Percentiles rank a stretch among this genome's conserved stretches.
Conservation (phyloP, 257 asterid species). For the Ilex asprella region DNA sequence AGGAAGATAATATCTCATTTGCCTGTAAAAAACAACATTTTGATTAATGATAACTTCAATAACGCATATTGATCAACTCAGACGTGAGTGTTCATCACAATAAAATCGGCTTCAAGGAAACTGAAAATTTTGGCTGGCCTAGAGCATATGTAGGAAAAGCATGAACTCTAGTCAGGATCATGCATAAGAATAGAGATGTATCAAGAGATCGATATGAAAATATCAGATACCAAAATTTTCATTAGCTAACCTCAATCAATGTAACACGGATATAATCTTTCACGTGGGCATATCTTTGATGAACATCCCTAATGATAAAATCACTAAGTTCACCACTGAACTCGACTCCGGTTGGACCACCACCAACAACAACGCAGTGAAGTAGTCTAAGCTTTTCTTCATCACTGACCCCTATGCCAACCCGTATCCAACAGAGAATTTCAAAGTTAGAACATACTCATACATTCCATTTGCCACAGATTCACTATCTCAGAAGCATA, state of each 20-base stretch:
- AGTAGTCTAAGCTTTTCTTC: slow-evolving; percentile 86
- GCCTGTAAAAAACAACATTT: slow-evolving; percentile 49
- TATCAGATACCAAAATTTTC: too few species aligned
- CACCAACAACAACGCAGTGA: slow-evolving; percentile 96
- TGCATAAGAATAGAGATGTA: too few species aligned
- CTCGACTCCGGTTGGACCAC: slow-evolving; percentile 99
- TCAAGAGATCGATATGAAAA: too few species aligned
- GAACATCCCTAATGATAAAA: slow-evolving; percentile 84
- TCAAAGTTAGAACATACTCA: too few species aligned
- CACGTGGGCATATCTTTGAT: slow-evolving; percentile 79
- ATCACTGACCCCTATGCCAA: slow-evolving; percentile 57
- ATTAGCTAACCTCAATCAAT: slow-evolving; percentile 59
- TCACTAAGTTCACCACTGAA: slow-evolving; percentile 98
- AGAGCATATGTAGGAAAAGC: too few species aligned
- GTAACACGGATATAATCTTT: slow-evolving; percentile 88
- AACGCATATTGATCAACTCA: too few species aligned
- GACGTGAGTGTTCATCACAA: too few species aligned
- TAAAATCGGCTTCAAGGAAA: too few species aligned
- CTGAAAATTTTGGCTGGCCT: too few species aligned
- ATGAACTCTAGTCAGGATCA: too few species aligned
- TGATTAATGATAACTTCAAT: too few species aligned
- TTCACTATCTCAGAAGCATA: slow-evolving; percentile 7
- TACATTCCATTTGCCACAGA: too few species aligned
- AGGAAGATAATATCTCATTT: slow-evolving; percentile 86
- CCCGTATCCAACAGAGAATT: slow-evolving; percentile 1